Conservation (phyloP, 345 rosid species). For the Diplotaxis tenuifolia region DNA sequence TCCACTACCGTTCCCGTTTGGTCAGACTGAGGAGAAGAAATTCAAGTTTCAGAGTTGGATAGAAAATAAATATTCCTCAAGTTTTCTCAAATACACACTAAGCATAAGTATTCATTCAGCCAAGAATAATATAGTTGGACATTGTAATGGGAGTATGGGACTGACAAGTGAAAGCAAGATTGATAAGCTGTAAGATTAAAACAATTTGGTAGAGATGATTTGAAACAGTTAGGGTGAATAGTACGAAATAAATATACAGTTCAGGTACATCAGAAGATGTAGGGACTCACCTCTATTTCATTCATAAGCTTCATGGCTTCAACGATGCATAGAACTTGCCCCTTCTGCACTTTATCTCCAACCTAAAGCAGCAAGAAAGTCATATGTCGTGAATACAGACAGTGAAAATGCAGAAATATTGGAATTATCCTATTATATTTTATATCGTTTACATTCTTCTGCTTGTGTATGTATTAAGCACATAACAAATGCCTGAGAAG, state of each 20-base stretch:
- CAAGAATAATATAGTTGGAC: neutral
- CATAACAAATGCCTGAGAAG: neutral
- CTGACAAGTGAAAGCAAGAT: neutral
- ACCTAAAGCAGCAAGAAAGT: conserved; percentile 42
- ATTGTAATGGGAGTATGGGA: neutral
- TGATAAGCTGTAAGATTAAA: neutral
- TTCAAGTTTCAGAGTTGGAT: conserved; percentile 14
- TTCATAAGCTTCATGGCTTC: conserved; percentile 98
- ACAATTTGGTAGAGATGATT: conserved; percentile 4
- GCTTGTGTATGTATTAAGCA: neutral
- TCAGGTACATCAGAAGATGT: neutral
- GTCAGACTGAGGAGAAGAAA: conserved; percentile 51
- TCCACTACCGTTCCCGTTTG: conserved; percentile 76
- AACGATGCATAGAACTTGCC: conserved; percentile 79
- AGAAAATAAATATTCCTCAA: too few relatives aligned
- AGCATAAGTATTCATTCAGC: neutral
- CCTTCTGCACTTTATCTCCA: conserved; percentile 95
- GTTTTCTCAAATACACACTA: too few relatives aligned
- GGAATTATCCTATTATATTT: neutral
- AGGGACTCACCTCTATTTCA: conserved; percentile 74
- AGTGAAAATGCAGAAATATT: too few relatives aligned
- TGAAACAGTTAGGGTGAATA: neutral
- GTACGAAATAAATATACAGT: neutral
- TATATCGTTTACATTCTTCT: neutral
- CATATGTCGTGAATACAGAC: neutral